Conservation (phyloP, 495 filamentous ascomycete species). For the Talaromyces ruber region DNA sequence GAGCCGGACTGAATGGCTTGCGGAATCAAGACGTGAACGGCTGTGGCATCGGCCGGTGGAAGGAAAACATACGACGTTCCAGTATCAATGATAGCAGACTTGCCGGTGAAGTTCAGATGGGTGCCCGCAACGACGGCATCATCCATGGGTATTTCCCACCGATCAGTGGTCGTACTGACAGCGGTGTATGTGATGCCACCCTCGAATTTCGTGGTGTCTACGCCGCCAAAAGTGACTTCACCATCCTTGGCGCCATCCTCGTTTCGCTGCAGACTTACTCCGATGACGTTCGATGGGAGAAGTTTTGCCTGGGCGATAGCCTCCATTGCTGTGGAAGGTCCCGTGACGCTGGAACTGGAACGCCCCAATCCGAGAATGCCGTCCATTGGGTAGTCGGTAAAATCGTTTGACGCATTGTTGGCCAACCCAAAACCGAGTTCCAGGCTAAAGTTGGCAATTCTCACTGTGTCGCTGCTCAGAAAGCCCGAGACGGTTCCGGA, state of each 20-base stretch:
- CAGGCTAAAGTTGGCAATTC: conserved; percentile 54
- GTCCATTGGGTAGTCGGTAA: conserved; percentile 70
- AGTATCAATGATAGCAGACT: conserved; percentile 66
- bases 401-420: conserved; percentile 55
- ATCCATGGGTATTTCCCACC: conserved; percentile 64
- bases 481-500: conserved; percentile 58
- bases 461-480: conserved; percentile 53
- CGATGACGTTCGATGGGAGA: conserved; percentile 57
- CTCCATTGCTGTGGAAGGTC: conserved; percentile 55
- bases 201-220: conserved; percentile 54
- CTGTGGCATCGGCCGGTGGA: conserved; percentile 52
- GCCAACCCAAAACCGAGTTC: conserved; percentile 61
- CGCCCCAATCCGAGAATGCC: conserved; percentile 76
- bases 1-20: conserved; percentile 42
- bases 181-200: conserved; percentile 58
- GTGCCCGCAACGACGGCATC: conserved; percentile 52
- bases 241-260: conserved; percentile 60
- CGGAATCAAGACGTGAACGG: conserved; percentile 57
- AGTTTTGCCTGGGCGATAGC: conserved; percentile 45
- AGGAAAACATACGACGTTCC: conserved; percentile 71
- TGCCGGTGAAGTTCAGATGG: conserved; percentile 35
- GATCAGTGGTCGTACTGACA: conserved; percentile 24
- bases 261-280: conserved; percentile 55
- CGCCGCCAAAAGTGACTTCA: conserved; percentile 65
- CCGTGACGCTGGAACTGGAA: conserved; percentile 29